A percentile compares a stretch with the other conserved stretches of the same genome.
These are phyloP conservation scores for Lyophyllum atratum DNA, from an alignment of 768 basidiomycete genomes.

Conservation along the genomic window DNA sequence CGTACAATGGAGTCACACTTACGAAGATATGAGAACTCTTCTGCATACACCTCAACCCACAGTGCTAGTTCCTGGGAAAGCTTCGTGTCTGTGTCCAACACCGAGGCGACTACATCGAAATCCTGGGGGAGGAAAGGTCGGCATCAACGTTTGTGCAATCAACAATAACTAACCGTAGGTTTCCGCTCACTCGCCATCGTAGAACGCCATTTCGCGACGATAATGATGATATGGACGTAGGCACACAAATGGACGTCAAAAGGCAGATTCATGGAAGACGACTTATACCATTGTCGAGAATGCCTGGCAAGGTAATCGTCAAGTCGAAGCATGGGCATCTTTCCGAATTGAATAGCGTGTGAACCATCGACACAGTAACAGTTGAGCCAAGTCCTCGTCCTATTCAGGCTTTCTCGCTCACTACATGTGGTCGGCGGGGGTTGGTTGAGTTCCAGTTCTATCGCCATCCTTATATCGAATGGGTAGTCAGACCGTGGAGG, in stretches of 20 bases:
- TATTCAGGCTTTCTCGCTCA: slow-evolving; percentile 68
- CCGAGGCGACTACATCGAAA: slow-evolving; percentile 32
- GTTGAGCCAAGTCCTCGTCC: slow-evolving; percentile 74
- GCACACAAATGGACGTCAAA: slow-evolving; percentile 52
- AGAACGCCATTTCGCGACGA: slow-evolving; percentile 49
- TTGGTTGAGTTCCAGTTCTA: slow-evolving; percentile 69
- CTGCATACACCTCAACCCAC: slow-evolving; percentile 44
- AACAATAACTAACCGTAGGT: background rate
- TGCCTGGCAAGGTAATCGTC: slow-evolving; percentile 62
- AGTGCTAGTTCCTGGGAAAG: slow-evolving; percentile 36
- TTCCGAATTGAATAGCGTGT: slow-evolving; percentile 75
- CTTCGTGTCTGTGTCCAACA: slow-evolving; percentile 38
- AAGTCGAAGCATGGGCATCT: slow-evolving; percentile 63
- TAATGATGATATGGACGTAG: slow-evolving; percentile 51
- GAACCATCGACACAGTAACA: slow-evolving; percentile 78
- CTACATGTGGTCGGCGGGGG: slow-evolving; percentile 48
- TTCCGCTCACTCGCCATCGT: slow-evolving; percentile 9
- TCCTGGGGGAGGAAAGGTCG: slow-evolving; percentile 24
- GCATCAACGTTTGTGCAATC: background rate
- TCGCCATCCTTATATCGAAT: slow-evolving; percentile 56
- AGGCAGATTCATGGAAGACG: slow-evolving; percentile 38
- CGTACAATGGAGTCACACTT: slow-evolving; percentile 13
- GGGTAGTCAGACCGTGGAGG: background rate
- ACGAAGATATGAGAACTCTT: slow-evolving; percentile 38
- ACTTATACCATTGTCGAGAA: slow-evolving; percentile 50